phyloP scores from a whole-genome alignment of 2,329 filamentous ascomycete genomes.

The Truncatella angustata region DNA sequence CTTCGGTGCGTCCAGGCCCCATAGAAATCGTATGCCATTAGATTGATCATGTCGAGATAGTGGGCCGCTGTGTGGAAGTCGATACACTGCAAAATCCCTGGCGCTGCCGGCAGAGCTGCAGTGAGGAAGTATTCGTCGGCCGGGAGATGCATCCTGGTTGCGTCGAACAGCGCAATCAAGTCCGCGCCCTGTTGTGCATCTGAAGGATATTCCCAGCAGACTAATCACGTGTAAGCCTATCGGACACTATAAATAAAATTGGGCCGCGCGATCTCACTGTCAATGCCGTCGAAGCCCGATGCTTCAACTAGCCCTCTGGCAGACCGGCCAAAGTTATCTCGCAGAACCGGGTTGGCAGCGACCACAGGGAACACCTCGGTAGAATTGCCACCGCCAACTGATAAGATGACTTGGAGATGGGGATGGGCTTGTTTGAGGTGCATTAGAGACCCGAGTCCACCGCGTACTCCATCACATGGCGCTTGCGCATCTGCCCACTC shows the following conservation, averaged over 20 bases:
- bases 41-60: conserved; percentile 72
- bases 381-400: conserved; percentile 68
- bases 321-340: conserved; percentile 70
- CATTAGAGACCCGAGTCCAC: conserved; percentile 71
- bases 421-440: conserved; percentile 69
- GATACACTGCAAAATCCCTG: conserved; percentile 66
- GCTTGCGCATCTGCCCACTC: conserved; percentile 74
- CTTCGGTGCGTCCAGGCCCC: conserved; percentile 66
- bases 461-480: conserved; percentile 68
- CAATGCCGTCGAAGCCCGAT: conserved; percentile 72
- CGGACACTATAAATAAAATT: not conserved
- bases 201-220: conserved; percentile 78
- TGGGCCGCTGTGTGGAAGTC: conserved; percentile 60
- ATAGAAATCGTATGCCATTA: conserved; percentile 79
- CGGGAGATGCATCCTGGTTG: conserved; percentile 66
- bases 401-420: conserved; percentile 73
- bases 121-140: conserved; percentile 68
- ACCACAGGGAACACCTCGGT: conserved; percentile 67
- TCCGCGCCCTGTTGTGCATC: conserved; percentile 65
- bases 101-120: conserved; percentile 67
- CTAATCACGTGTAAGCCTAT: conserved; percentile 39
- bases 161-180: conserved; percentile 67
- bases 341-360: conserved; percentile 55
- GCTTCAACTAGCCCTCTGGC: conserved; percentile 66
- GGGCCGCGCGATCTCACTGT: conserved; percentile 53